Conservation (phyloP, 345 rosid genomes). For the Syzygium aromaticum region DNA sequence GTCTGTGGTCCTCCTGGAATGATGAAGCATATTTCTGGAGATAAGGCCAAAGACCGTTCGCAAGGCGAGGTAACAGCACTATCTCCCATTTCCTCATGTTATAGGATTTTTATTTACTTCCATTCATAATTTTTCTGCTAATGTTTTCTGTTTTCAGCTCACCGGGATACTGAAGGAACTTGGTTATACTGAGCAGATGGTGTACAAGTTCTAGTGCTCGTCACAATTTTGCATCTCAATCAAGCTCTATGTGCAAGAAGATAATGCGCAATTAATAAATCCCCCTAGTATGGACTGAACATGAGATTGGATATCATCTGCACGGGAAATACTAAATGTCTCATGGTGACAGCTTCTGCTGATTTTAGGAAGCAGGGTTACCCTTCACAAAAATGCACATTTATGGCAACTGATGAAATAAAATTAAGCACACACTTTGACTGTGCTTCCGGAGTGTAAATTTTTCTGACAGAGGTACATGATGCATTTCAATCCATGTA, state of each 20-base stretch:
- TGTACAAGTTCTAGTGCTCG: conserved; percentile 65
- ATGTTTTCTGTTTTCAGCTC: conserved; percentile 36
- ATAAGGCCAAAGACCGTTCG: conserved; percentile 73
- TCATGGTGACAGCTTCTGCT: background rate
- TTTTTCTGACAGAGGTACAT: conserved; percentile 1
- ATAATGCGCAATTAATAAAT: background rate
- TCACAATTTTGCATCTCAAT: background rate
- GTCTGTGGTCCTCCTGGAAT: conserved; percentile 97
- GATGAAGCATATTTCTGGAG: conserved; percentile 93
- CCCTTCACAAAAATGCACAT: background rate
- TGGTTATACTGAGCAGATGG: conserved; percentile 85
- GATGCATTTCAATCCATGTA: background rate
- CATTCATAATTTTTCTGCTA: background rate
- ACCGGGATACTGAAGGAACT: conserved; percentile 77
- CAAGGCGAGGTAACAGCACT: conserved; percentile 75
- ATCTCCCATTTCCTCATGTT: background rate
- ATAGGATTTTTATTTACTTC: background rate
- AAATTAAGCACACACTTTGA: background rate
- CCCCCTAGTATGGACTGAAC: background rate
- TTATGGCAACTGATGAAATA: background rate
- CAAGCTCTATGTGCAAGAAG: background rate
- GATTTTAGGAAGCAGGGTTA: background rate
- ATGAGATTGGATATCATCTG: background rate
- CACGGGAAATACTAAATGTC: background rate
- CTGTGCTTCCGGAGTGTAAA: background rate